These are phyloP conservation scores for Globisporangium solare DNA, from an alignment of 352 stramenopile species.

Conservation along the genomic window DNA sequence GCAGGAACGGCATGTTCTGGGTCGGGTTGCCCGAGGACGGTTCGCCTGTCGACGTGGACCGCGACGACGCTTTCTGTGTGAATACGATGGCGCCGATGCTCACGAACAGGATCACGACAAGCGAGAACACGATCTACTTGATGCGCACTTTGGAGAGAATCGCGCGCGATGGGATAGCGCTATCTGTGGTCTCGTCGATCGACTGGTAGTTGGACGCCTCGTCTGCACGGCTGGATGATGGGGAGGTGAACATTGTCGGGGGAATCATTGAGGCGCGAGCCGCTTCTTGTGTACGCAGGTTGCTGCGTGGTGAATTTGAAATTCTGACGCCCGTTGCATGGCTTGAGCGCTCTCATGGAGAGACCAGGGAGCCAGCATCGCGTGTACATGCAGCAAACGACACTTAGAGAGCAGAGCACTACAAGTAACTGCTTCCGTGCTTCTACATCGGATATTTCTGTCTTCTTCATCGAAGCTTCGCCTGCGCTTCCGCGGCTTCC, in stretches of 20 bases:
- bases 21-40: constrained; percentile 6
- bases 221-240: not conserved
- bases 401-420: not conserved
- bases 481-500: not conserved
- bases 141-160: constrained; percentile 10
- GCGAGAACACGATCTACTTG: constrained; percentile 13
- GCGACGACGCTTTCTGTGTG: constrained; percentile 2
- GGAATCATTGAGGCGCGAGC: not conserved
- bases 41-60: not conserved
- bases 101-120: constrained; percentile 12
- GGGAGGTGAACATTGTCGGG: not conserved
- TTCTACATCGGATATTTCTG: not conserved
- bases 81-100: constrained; percentile 11
- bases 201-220: constrained; percentile 14
- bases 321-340: not conserved
- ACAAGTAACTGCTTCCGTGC: too few relatives aligned
- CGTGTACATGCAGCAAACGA: not conserved
- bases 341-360: not conserved
- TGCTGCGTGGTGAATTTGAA: not conserved
- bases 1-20: constrained; percentile 1
- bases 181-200: constrained; percentile 2
- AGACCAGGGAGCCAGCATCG: not conserved
- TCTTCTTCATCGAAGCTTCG: not conserved
- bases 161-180: constrained; percentile 1
- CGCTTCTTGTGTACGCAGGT: not conserved